Base-by-base conservation (phyloP, 208 protist genomes). In the Kentomonas sorsogonicus region DNA sequence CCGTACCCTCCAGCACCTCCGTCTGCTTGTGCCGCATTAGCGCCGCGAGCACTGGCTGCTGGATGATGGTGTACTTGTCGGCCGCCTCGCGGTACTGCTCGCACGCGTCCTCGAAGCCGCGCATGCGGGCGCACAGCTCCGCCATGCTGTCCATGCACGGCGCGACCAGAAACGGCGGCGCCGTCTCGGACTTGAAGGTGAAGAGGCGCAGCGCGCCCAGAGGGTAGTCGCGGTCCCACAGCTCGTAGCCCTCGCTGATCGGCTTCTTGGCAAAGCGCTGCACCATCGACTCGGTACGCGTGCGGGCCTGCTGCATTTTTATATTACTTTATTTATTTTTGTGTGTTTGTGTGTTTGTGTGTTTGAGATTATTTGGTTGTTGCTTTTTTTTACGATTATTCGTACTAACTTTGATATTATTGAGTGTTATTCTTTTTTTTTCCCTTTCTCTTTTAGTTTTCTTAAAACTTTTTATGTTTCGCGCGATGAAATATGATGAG, bases 211-310 rank as follows among this genome's bases (percentile, higher is more conserved):
- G 75, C 11, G 89, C 85, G 34, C 83, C 86, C 38, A 95, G 70
- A 15, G 79, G 77, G 74, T 95, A 95, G 51, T 84, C 89, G 52
- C 79, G 62, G 63, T 95, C 89, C 86, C 89, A 95, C 23, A 95
- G 68, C 33, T 83, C 71, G 70, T 88, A 95, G 11, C 89, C 89
- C 66, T 95, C 89, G 47, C 78, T 77, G 43, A 95, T 89, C 10
- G 83, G 72, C 53, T 88, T 91, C 56, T 86, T 89, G 47, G 86
- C 63, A 66, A 89, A 90, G 9, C 86, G 75, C 64, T 93, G 81
- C 26, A 86, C 84, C 59, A 87, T 92, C 20, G 89, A 95, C 70
- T 95, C 85, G 10, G 89, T 93, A 34, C 89, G 83, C 26, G 74
- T 69, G 45, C 85, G 83, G 13, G 74, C 79, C 55, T 81, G 63